A percentile compares a stretch with the other conserved stretches of the same genome.
phyloP scores from a whole-genome alignment of 2,329 filamentous ascomycete genomes.

The Penicillium paneum region DNA sequence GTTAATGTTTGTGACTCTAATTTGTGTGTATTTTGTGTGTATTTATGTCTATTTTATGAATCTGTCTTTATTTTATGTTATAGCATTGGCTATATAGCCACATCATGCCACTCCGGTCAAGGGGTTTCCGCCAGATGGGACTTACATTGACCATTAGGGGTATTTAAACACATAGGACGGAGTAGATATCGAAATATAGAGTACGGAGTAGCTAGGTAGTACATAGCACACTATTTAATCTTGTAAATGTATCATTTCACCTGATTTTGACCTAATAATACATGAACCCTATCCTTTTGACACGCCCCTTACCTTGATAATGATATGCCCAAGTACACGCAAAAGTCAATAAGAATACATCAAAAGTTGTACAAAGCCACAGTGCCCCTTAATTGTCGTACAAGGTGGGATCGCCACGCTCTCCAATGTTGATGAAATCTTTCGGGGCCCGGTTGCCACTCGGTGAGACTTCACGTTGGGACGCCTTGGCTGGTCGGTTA shows the following conservation, averaged over 20 bases:
- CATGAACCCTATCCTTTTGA: not conserved
- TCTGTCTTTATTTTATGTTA: not conserved
- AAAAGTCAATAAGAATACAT: constrained; percentile 1
- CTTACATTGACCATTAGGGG: too few species aligned
- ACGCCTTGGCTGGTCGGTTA: constrained; percentile 37
- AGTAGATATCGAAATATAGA: too few species aligned
- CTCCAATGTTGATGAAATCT: constrained; percentile 82
- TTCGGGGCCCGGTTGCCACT: constrained; percentile 63
- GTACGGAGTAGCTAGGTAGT: too few species aligned
- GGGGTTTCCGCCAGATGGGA: not conserved
- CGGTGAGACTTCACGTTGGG: constrained; percentile 59
- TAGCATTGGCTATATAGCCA: not conserved
- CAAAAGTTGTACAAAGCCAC: not conserved
- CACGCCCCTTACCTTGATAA: not conserved
- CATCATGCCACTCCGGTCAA: constrained; percentile 15
- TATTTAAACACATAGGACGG: too few species aligned
- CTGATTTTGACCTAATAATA: not conserved
- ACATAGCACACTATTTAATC: too few species aligned
- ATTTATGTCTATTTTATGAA: not conserved
- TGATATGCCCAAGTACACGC: not conserved
- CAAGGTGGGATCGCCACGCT: constrained; percentile 76
- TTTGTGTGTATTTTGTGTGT: not conserved
- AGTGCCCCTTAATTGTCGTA: constrained; percentile 55
- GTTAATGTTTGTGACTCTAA: not conserved
- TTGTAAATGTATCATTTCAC: not conserved